phyloP scores from a whole-genome alignment of 2,329 filamentous ascomycete genomes.

The Talaromyces sp. region DNA sequence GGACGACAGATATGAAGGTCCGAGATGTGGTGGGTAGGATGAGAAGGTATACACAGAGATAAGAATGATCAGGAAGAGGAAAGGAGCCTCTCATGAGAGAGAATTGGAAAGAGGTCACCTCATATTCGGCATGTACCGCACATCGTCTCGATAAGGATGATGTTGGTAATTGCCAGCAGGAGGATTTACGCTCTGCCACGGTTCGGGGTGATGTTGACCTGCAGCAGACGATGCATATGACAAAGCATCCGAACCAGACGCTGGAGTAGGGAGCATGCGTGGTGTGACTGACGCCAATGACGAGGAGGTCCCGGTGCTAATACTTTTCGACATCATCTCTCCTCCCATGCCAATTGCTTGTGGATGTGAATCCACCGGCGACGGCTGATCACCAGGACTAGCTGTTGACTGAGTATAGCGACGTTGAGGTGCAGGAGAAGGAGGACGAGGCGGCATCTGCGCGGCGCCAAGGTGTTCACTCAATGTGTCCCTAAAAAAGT shows the following conservation, averaged over 20 bases:
- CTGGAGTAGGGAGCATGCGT: slow-evolving; percentile 7
- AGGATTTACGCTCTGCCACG: slow-evolving; percentile 3
- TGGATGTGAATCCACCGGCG: background rate
- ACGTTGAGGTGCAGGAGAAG: slow-evolving; percentile 28
- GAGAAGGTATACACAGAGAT: background rate
- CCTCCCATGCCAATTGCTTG: slow-evolving; percentile 1
- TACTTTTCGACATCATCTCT: slow-evolving; percentile 7
- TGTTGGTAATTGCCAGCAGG: slow-evolving; percentile 7
- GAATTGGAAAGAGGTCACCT: background rate
- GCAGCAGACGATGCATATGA: slow-evolving; percentile 9
- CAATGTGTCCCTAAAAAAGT: slow-evolving; percentile 39
- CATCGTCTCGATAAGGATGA: slow-evolving; percentile 9
- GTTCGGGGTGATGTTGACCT: slow-evolving; percentile 8
- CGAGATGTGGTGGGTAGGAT: background rate
- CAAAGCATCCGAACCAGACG: background rate
- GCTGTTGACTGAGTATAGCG: slow-evolving; percentile 10
- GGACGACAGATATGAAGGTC: background rate
- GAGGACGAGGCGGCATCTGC: slow-evolving; percentile 30
- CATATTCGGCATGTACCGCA: slow-evolving; percentile 1
- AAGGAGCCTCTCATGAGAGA: background rate
- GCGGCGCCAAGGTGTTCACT: slow-evolving; percentile 26
- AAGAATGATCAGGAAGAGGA: background rate
- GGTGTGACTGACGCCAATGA: background rate
- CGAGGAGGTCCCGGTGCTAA: slow-evolving; percentile 3
- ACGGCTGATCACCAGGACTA: background rate